Percentiles rank a stretch among this genome's conserved stretches.
phyloP scores from a whole-genome alignment of 1,284 basidiomycete species.

The Pterula multifida region DNA sequence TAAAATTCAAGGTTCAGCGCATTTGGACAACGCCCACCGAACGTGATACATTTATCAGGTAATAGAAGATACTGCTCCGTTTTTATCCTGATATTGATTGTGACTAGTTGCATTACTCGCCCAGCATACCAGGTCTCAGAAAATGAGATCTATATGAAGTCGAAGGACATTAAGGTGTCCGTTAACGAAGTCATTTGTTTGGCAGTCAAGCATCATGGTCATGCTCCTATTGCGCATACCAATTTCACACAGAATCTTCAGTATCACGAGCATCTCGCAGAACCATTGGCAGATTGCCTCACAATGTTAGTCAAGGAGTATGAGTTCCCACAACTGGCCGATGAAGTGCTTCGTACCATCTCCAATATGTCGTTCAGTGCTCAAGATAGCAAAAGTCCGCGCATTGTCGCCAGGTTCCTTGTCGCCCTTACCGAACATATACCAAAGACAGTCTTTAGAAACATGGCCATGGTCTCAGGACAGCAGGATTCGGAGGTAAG shows the following conservation, averaged over 20 bases:
- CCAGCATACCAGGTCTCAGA: constrained; percentile 84
- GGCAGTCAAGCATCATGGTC: constrained; percentile 86
- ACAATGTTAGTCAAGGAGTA: constrained; percentile 75
- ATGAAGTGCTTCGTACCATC: constrained; percentile 84
- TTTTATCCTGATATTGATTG: not conserved
- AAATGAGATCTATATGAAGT: constrained; percentile 83
- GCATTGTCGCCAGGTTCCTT: constrained; percentile 81
- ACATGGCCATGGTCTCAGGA: constrained; percentile 74
- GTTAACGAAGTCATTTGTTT: constrained; percentile 87
- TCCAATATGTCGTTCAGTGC: constrained; percentile 67
- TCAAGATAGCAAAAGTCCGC: constrained; percentile 81
- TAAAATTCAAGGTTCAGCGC: constrained; percentile 61
- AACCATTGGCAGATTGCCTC: constrained; percentile 89
- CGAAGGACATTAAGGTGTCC: constrained; percentile 53
- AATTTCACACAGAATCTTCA: constrained; percentile 87
- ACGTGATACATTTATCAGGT: constrained; percentile 77
- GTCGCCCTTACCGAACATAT: constrained; percentile 72
- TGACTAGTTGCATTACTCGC: constrained; percentile 65
- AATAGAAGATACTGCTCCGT: constrained; percentile 20
- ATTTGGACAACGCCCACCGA: constrained; percentile 85
- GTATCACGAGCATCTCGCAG: constrained; percentile 90
- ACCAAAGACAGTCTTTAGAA: constrained; percentile 84
- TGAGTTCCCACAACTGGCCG: constrained; percentile 81
- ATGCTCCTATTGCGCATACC: constrained; percentile 78
- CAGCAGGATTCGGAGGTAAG: constrained; percentile 87